These are phyloP conservation scores for Ceratocystis cubensis DNA, from an alignment of 2,329 filamentous ascomycete species.

Conservation along the genomic window DNA sequence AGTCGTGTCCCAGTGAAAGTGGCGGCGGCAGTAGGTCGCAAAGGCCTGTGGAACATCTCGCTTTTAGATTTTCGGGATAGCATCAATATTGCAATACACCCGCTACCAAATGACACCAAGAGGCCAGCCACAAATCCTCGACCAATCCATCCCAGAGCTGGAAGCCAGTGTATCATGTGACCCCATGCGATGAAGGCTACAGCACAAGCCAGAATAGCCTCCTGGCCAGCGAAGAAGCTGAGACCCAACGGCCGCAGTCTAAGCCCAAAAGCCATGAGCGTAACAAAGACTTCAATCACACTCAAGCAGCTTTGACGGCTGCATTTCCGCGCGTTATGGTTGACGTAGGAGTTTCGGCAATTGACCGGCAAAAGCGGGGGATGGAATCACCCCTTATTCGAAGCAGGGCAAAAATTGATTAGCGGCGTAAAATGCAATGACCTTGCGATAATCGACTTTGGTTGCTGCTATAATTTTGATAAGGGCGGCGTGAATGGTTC, in stretches of 20 bases:
- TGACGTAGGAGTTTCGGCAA: not conserved
- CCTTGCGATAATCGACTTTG: not conserved
- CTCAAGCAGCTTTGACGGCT: not conserved
- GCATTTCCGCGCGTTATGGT: conserved; percentile 13
- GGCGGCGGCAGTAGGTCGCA: conserved; percentile 34
- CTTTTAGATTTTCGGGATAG: conserved; percentile 43
- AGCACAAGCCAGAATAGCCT: conserved; percentile 55
- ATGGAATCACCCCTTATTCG: not conserved
- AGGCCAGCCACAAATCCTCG: conserved; percentile 69
- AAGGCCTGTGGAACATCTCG: conserved; percentile 29
- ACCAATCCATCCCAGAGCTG: conserved; percentile 68
- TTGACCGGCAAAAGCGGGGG: conserved; percentile 1
- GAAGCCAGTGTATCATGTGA: conserved; percentile 69
- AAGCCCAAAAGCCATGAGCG: conserved; percentile 1
- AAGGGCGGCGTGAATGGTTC: not conserved
- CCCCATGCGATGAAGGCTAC: conserved; percentile 78
- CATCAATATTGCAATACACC: conserved; percentile 48
- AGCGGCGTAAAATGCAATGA: not conserved
- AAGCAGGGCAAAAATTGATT: not conserved
- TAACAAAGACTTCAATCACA: not conserved
- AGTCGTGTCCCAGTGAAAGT: conserved; percentile 49
- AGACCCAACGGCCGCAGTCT: conserved; percentile 24
- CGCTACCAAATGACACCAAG: conserved; percentile 40
- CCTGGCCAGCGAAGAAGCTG: conserved; percentile 62
- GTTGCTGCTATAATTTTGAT: not conserved